These are phyloP conservation scores for Porcisia hertigi DNA, from an alignment of 208 protist species.

Conservation along the genomic window DNA sequence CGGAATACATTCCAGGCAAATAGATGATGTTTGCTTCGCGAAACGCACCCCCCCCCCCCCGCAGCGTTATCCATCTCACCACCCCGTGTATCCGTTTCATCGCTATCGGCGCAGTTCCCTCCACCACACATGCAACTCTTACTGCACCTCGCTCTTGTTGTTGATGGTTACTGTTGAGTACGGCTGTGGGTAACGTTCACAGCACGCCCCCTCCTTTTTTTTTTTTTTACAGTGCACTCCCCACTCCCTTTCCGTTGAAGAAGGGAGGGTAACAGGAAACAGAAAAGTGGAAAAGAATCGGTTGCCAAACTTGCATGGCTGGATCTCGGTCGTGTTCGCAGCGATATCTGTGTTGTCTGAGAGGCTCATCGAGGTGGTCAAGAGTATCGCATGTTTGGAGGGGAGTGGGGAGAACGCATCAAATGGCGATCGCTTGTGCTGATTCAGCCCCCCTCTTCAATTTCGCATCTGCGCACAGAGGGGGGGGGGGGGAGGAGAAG, in stretches of 20 bases:
- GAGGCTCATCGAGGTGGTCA: not conserved
- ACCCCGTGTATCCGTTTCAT: too few species aligned
- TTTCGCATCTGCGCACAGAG: not conserved
- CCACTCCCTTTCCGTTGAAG: not conserved
- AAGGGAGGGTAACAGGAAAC: too few species aligned
- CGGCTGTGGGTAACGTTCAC: too few species aligned
- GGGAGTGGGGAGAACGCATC: too few species aligned
- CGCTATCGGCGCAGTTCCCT: too few species aligned
- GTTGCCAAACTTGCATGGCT: not conserved
- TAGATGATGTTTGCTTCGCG: not conserved
- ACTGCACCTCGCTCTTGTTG: too few species aligned
- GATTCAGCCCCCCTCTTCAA: not conserved
- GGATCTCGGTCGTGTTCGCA: not conserved
- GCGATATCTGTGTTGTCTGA: not conserved
- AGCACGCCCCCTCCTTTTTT: too few species aligned
- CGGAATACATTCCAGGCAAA: not conserved
- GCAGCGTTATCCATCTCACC: too few species aligned
- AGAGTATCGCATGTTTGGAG: not conserved
- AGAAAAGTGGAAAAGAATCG: not conserved
- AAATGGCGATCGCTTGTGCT: not conserved
- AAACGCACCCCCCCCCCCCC: too few species aligned
- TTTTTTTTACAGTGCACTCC: not conserved
- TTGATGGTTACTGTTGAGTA: too few species aligned
- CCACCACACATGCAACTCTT: too few species aligned
- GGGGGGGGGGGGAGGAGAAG: not conserved